Evolutionary conservation across 164 flowering plant species (phyloP).

Genomic region (Piper longum): DNA sequence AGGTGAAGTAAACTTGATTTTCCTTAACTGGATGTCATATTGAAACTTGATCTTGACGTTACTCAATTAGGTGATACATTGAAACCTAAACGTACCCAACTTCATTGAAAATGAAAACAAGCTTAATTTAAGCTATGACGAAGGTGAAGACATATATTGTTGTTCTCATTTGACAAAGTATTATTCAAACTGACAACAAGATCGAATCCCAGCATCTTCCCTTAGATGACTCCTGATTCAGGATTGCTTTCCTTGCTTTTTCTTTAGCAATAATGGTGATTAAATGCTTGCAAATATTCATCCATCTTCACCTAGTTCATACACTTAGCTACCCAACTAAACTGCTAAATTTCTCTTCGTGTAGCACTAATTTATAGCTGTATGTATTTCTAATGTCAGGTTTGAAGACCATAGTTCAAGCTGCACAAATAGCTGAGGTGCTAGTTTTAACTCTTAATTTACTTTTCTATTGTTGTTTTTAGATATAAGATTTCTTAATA

Average conservation of each 20-base stretch:
- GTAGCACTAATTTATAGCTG: background rate
- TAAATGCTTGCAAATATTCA: background rate
- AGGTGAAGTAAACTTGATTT: too few species aligned
- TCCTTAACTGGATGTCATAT: too few species aligned
- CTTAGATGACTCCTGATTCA: too few species aligned
- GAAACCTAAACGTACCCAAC: too few species aligned
- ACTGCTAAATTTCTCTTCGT: background rate
- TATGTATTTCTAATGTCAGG: slow-evolving; percentile 21
- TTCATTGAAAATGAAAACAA: too few species aligned
- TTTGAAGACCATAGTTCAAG: slow-evolving; percentile 45
- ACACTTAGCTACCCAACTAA: background rate
- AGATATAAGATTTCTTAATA: background rate
- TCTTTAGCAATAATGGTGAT: background rate
- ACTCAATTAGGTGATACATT: too few species aligned
- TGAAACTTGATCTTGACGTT: too few species aligned
- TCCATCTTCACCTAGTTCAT: background rate
- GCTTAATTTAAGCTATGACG: too few species aligned
- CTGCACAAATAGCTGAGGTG: slow-evolving; percentile 67
- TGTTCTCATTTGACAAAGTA: too few species aligned
- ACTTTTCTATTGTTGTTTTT: background rate
- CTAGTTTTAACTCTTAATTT: background rate
- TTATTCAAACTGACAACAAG: too few species aligned
- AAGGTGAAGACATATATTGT: too few species aligned
- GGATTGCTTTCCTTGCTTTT: background rate
- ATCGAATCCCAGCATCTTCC: too few species aligned